Percentiles rank a stretch among this genome's conserved stretches.
Evolutionary conservation across 208 protist genomes (phyloP).

Genomic region (Trypanosoma grayi): DNA sequence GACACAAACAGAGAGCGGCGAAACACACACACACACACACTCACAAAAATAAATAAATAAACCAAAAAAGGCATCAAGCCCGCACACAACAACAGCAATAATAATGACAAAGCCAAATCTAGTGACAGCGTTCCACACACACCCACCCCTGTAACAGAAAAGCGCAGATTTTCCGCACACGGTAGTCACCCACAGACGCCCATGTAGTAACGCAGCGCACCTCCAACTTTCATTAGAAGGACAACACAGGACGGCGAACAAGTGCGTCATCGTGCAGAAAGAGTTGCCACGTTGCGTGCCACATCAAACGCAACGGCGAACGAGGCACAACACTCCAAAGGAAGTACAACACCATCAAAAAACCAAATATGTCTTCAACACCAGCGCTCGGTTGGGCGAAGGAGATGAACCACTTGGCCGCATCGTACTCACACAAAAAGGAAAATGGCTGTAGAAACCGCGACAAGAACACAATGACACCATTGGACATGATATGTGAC

Average conservation of each 20-base stretch:
- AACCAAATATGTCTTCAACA: constrained; percentile 28
- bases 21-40: neutral
- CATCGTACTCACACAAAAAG: neutral
- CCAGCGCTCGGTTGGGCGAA: neutral
- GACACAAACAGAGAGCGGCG: neutral
- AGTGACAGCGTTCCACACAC: too few species aligned
- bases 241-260: constrained; percentile 46
- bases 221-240: constrained; percentile 27
- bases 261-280: constrained; percentile 63
- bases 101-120: neutral
- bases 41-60: neutral
- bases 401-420: constrained; percentile 2
- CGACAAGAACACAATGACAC: neutral
- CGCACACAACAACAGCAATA: neutral
- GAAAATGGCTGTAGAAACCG: neutral
- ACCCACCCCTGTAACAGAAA: too few species aligned
- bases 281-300: constrained; percentile 37
- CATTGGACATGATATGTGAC: constrained; percentile 17
- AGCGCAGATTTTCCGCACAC: too few species aligned
- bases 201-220: neutral
- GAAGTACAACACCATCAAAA: constrained; percentile 43
- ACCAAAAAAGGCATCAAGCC: neutral
- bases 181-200: too few species aligned
- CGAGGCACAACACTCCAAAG: constrained; percentile 29
- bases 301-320: constrained; percentile 53